Evolutionary conservation across 2,329 filamentous ascomycete species (phyloP).

Genomic region (Aspergillus bombycis): DNA sequence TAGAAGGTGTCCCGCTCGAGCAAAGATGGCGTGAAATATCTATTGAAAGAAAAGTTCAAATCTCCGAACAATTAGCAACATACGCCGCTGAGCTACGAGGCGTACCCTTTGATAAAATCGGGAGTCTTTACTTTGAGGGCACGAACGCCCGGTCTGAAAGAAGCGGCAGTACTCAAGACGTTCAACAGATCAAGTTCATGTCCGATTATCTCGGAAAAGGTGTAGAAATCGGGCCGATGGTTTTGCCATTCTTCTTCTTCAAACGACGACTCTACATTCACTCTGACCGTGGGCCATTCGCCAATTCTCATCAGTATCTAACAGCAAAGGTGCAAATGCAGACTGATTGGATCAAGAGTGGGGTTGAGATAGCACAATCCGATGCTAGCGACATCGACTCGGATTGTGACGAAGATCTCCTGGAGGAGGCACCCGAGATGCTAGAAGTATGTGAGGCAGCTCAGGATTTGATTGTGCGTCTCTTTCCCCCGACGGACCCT

Average conservation of each 20-base stretch:
- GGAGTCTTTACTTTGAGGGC: background rate
- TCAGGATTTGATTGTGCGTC: background rate
- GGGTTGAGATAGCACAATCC: background rate
- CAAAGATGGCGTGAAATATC: background rate
- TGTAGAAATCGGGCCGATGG: background rate
- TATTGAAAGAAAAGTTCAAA: background rate
- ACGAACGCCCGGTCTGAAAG: background rate
- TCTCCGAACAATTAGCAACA: background rate
- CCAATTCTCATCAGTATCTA: background rate
- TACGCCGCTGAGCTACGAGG: background rate
- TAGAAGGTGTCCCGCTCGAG: background rate
- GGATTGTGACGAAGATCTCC: background rate
- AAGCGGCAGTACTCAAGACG: background rate
- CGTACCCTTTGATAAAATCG: background rate
- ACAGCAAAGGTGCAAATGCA: background rate
- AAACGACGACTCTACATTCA: background rate
- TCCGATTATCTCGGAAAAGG: background rate
- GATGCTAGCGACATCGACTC: background rate
- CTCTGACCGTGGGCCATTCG: background rate
- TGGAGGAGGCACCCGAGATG: background rate
- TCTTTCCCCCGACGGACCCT: background rate
- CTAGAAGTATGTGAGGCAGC: background rate
- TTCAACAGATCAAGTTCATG: background rate
- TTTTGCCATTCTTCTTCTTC: background rate
- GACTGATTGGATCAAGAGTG: background rate